phyloP scores from a whole-genome alignment of 2,329 filamentous ascomycete genomes.

The Fusarium pilosicola region DNA sequence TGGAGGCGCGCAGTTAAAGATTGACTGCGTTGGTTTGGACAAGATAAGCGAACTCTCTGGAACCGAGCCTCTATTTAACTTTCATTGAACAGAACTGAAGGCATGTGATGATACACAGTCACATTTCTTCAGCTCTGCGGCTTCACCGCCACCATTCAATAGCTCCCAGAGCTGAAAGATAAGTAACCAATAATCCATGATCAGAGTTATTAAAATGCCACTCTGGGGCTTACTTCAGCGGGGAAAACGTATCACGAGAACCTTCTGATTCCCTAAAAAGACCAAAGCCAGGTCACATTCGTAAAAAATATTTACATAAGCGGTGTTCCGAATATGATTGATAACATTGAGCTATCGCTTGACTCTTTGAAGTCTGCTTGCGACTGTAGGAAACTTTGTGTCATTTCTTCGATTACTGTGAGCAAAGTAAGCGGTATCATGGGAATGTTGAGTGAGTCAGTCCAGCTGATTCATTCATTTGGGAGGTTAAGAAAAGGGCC shows the following conservation, averaged over 20 bases:
- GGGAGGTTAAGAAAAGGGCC: not conserved
- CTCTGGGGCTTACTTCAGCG: not conserved
- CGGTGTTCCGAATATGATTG: not conserved
- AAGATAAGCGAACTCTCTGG: not conserved
- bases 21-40: no score
- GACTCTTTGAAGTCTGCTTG: no score
- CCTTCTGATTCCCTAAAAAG: not conserved
- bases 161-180: not conserved
- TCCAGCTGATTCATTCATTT: not conserved
- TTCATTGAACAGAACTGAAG: not conserved
- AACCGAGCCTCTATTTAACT: not conserved
- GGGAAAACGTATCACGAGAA: not conserved
- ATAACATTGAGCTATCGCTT: no score
- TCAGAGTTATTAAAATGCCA: not conserved
- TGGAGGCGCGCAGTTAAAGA: not conserved
- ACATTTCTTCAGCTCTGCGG: not conserved
- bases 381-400: no score
- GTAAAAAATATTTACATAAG: not conserved
- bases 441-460: not conserved
- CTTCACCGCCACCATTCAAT: not conserved
- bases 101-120: not conserved
- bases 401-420: no score
- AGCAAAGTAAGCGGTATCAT: not conserved
- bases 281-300: not conserved
- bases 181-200: not conserved